Evolutionary conservation across 2,329 filamentous ascomycete species (phyloP).

Genomic region (Zelopaecilomyces penicillatus): DNA sequence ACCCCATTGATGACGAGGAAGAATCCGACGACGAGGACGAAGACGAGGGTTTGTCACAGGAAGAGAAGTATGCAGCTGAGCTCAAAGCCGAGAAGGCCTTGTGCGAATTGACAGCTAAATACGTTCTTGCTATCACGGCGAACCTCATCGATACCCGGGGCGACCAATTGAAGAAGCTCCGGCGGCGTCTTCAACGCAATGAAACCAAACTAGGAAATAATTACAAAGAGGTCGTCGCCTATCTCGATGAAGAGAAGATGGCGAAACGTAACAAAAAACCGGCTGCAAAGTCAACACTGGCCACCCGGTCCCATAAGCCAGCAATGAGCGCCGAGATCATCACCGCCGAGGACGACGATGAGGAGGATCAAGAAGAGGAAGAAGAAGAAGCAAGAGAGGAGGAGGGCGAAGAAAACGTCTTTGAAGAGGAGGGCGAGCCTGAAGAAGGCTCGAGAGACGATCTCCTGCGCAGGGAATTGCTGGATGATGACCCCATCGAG

Average conservation of each 20-base stretch:
- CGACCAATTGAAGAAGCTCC: constrained; percentile 53
- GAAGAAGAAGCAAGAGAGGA: constrained; percentile 44
- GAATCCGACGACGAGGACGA: constrained; percentile 45
- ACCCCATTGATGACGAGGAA: constrained; percentile 56
- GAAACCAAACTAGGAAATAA: constrained; percentile 72
- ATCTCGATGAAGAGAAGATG: constrained; percentile 62
- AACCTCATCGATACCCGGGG: constrained; percentile 62
- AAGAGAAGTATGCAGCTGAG: constrained; percentile 53
- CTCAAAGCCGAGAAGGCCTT: constrained; percentile 77
- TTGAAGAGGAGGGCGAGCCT: constrained; percentile 41
- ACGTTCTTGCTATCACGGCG: constrained; percentile 71
- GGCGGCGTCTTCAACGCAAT: constrained; percentile 68
- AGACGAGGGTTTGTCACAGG: constrained; percentile 44
- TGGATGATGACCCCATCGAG: constrained; percentile 40
- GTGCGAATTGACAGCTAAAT: constrained; percentile 76
- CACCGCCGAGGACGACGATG: constrained; percentile 33
- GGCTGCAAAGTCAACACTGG: constrained; percentile 11
- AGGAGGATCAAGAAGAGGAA: constrained; percentile 32
- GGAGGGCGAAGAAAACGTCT: constrained; percentile 41
- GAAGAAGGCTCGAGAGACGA: constrained; percentile 55
- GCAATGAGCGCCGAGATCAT: constrained; percentile 37
- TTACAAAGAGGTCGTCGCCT: constrained; percentile 75
- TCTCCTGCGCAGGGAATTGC: constrained; percentile 43
- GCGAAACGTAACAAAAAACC: constrained; percentile 35
- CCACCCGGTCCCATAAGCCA: constrained; percentile 24